A percentile compares a stretch with the other conserved stretches of the same genome.
Evolutionary conservation across 164 flowering plant genomes (phyloP).

Genomic region (Vitis rotundifolia): DNA sequence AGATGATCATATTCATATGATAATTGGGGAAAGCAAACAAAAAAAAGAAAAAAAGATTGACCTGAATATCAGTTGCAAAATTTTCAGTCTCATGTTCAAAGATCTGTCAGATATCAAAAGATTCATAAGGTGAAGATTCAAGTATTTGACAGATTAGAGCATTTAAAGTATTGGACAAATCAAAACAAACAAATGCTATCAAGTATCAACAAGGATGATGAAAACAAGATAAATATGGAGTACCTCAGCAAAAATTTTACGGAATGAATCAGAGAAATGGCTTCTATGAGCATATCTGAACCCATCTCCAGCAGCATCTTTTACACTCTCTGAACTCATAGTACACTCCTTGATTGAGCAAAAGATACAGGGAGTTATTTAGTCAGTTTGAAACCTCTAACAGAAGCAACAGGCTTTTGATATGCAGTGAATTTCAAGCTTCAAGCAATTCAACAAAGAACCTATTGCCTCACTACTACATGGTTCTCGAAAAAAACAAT

Average conservation of each 20-base stretch:
- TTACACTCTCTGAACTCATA: conserved; percentile 31
- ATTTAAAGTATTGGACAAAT: background rate
- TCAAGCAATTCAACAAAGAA: background rate
- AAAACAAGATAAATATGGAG: conserved; percentile 8
- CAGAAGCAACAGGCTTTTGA: background rate
- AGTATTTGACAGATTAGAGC: background rate
- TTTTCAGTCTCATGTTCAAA: conserved; percentile 65
- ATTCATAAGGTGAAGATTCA: background rate
- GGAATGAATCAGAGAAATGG: conserved; percentile 77
- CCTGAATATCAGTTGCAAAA: conserved; percentile 70
- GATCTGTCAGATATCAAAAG: conserved; percentile 44
- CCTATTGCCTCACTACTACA: background rate
- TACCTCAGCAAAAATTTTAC: conserved; percentile 88
- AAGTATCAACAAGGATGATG: background rate
- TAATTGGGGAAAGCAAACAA: background rate
- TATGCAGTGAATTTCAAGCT: background rate
- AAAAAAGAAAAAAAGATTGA: conserved; percentile 13
- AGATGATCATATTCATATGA: background rate
- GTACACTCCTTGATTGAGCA: conserved; percentile 29
- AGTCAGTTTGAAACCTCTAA: conserved; percentile 1
- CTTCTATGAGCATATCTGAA: conserved; percentile 43
- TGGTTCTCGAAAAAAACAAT: background rate
- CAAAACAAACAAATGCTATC: background rate
- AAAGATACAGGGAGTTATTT: conserved; percentile 3
- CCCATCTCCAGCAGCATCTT: conserved; percentile 40